phyloP scores from a whole-genome alignment of 179 eudicot species.

The Corrigiola litoralis region DNA sequence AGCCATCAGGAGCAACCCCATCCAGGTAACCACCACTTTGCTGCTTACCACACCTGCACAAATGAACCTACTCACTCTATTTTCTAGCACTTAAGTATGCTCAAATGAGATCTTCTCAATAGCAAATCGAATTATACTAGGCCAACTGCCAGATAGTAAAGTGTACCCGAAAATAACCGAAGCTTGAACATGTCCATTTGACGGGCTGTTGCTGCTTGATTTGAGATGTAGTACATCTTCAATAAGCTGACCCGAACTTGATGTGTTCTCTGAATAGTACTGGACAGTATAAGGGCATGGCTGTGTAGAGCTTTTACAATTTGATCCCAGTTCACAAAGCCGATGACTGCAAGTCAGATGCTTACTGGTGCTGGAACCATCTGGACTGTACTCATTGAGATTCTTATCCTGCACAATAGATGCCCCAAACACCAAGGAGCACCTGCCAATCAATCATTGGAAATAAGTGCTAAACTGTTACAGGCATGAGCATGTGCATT shows the following conservation, averaged over 20 bases:
- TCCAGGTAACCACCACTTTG: conserved; percentile 89
- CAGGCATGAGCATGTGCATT: conserved; percentile 21
- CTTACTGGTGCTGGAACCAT: conserved; percentile 72
- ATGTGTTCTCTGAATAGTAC: conserved; percentile 55
- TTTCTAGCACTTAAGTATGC: not conserved
- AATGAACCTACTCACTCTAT: not conserved
- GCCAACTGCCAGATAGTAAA: not conserved
- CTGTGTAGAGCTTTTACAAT: conserved; percentile 56
- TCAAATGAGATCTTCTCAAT: not conserved
- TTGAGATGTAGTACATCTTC: conserved; percentile 83
- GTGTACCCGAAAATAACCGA: conserved; percentile 74
- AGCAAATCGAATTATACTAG: not conserved
- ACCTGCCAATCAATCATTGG: conserved; percentile 99
- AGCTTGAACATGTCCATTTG: conserved; percentile 55
- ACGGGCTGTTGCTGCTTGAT: conserved; percentile 38
- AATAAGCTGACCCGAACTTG: conserved; percentile 87
- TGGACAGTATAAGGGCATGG: conserved; percentile 67
- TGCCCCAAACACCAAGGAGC: conserved; percentile 99
- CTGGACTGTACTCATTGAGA: conserved; percentile 68
- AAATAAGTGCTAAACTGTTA: conserved; percentile 79
- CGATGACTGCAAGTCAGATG: conserved; percentile 62
- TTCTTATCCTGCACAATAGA: conserved; percentile 99
- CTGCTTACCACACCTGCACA: conserved; percentile 76
- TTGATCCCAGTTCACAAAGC: conserved; percentile 58
- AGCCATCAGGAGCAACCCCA: conserved; percentile 94